phyloP scores from a whole-genome alignment of 768 basidiomycete genomes.

The Neoboletus subvelutipes region DNA sequence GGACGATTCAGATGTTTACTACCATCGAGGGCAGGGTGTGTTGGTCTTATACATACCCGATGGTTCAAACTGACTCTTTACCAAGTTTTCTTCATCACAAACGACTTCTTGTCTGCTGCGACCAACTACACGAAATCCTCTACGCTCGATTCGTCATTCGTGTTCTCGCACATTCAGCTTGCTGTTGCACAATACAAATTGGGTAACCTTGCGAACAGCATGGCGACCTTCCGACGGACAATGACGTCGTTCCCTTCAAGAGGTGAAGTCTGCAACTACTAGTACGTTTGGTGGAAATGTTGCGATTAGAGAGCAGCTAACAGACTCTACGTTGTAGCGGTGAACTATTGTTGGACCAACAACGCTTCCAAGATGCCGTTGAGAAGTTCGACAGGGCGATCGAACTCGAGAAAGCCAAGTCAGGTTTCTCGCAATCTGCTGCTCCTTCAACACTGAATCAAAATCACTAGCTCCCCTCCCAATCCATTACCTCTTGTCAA shows the following conservation, averaged over 20 bases:
- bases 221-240: conserved; percentile 88
- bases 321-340: conserved; percentile 51
- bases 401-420: conserved; percentile 82
- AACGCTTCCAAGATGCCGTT: conserved; percentile 81
- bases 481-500: conserved; percentile 96
- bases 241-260: conserved; percentile 81
- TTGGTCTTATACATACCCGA: background rate
- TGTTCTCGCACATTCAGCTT: conserved; percentile 96
- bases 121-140: conserved; percentile 90
- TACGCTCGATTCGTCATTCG: conserved; percentile 82
- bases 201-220: conserved; percentile 71
- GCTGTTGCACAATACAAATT: conserved; percentile 97
- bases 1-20: conserved; percentile 93
- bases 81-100: conserved; percentile 91
- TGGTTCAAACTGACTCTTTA: background rate
- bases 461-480: conserved; percentile 42
- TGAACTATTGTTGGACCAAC: conserved; percentile 91
- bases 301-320: background rate
- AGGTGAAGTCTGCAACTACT: conserved; percentile 93
- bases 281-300: conserved; percentile 49
- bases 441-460: background rate
- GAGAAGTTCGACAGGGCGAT: conserved; percentile 92
- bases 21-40: conserved; percentile 94
- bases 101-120: conserved; percentile 81
- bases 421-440: conserved; percentile 13